A percentile compares a stretch with the other conserved stretches of the same genome.
These are phyloP conservation scores for Phytophthora sojae DNA, from an alignment of 352 stramenopile species.

Conservation along the genomic window DNA sequence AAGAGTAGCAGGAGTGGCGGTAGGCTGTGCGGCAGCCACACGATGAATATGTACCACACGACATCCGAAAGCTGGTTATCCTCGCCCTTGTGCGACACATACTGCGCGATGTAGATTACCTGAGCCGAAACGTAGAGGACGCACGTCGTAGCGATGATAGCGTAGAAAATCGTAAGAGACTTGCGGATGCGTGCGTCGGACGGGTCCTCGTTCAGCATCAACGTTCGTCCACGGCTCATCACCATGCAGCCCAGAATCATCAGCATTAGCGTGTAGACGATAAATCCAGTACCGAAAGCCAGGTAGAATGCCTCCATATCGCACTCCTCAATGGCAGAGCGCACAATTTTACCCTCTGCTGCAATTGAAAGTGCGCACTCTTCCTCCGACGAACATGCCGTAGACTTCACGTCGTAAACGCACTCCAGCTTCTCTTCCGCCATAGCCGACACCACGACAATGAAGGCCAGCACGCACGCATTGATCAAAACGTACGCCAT, in stretches of 20 bases:
- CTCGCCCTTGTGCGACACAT: slow-evolving; percentile 65
- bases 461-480: slow-evolving; percentile 66
- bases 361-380: slow-evolving; percentile 68
- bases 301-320: slow-evolving; percentile 86
- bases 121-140: slow-evolving; percentile 89
- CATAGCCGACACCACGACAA: slow-evolving; percentile 65
- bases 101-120: slow-evolving; percentile 90
- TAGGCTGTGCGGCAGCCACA: slow-evolving; percentile 82
- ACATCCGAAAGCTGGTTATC: slow-evolving; percentile 78
- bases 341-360: slow-evolving; percentile 72
- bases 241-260: slow-evolving; percentile 90
- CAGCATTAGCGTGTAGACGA: slow-evolving; percentile 86
- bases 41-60: slow-evolving; percentile 90
- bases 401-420: slow-evolving; percentile 72
- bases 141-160: slow-evolving; percentile 87
- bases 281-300: slow-evolving; percentile 76
- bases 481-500: slow-evolving; percentile 76
- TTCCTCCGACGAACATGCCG: slow-evolving; percentile 59
- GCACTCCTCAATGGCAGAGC: slow-evolving; percentile 73
- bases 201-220: slow-evolving; percentile 90
- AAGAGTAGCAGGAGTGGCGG: slow-evolving; percentile 84
- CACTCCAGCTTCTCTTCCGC: slow-evolving; percentile 70
- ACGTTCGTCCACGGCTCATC: slow-evolving; percentile 81
- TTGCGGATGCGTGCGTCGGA: slow-evolving; percentile 84
- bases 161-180: slow-evolving; percentile 90